Evolutionary conservation across 129 eudicot genomes (phyloP), one percentile per base, ranked within the genome.

Genomic region (Artemisia tridentata): DNA sequence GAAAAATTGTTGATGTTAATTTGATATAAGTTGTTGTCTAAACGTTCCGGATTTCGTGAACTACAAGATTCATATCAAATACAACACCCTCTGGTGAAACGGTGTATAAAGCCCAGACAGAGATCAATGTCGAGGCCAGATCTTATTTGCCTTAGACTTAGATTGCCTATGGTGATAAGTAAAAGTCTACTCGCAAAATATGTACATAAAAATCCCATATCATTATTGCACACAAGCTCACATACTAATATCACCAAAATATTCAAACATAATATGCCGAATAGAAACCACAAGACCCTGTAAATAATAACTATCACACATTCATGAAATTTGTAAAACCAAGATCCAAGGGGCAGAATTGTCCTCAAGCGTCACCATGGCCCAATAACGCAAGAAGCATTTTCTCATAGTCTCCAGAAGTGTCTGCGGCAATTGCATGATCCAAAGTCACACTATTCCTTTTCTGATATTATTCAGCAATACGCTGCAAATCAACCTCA

Each of bases 351-450:
- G 53, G 41, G 18, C 27, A 31, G n/a, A 13, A 11, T 1, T n/a
- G 34, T 57, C 17, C 51, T 80, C 73, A 90, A 77, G 69, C 80
- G 69, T 89, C 85, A 15, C 83, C 88, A 15, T 81, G 83, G 25
- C 98, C 96, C 61, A 92, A 63, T 75, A 92, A 78, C 19, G 91
- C 95, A 52, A 89, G 86, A 63, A 92, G 90, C 79, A 92, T 81
- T 31, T 82, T 82, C 84, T 92, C 84, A 23, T 89, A 92, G 67
- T 92, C 98, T 19, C 98, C 98, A 63, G 88, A 82, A 18, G 98
- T 89, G 65, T 92, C 98, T 51, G 50, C 78, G 19, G 90, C 79
- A 63, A 92, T 83, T 13, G 98, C 96, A n/a, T 67, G 75, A 16
- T 80, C 96, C 72, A 92, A 90, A 62, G 95, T 79, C 62, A 89